Evolutionary conservation across 192 early-diverging fungal genomes (phyloP).

Genomic region (Coemansia sp.): DNA sequence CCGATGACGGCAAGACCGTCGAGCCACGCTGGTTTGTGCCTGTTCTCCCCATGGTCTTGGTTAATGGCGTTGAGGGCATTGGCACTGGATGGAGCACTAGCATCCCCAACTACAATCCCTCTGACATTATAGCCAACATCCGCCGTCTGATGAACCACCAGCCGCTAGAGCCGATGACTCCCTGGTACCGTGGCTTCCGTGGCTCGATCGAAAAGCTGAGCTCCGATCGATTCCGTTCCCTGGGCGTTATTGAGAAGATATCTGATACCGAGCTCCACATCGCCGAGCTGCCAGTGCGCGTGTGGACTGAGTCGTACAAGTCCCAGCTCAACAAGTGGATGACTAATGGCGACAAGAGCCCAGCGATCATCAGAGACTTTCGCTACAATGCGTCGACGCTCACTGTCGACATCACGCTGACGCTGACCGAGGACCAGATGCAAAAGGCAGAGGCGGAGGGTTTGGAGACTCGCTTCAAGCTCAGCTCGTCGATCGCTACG

Average conservation of each 20-base stretch:
- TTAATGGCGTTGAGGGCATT: constrained; percentile 94
- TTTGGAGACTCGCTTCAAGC: constrained; percentile 79
- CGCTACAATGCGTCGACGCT: constrained; percentile 55
- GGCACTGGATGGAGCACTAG: constrained; percentile 87
- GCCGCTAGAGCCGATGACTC: constrained; percentile 69
- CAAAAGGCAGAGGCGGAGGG: constrained; percentile 71
- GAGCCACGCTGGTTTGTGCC: constrained; percentile 97
- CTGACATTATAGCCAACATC: constrained; percentile 85
- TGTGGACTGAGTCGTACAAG: constrained; percentile 90
- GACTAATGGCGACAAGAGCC: constrained; percentile 66
- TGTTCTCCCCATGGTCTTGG: constrained; percentile 88
- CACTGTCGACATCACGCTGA: constrained; percentile 47
- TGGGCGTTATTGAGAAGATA: constrained; percentile 66
- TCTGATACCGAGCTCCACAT: constrained; percentile 78
- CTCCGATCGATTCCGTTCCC: constrained; percentile 63
- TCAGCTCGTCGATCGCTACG: constrained; percentile 67
- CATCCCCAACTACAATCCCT: constrained; percentile 86
- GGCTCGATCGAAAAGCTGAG: constrained; percentile 66
- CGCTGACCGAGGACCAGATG: constrained; percentile 64
- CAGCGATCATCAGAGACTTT: constrained; percentile 61
- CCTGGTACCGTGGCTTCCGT: constrained; percentile 94
- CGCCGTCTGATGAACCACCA: constrained; percentile 74
- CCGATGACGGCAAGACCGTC: constrained; percentile 86
- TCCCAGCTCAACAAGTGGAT: constrained; percentile 77
- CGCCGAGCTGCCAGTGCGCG: constrained; percentile 83